Evolutionary conservation across 2,329 filamentous ascomycete species (phyloP), one percentile per base, ranked within the genome.

Genomic region (Aureobasidium sp.): DNA sequence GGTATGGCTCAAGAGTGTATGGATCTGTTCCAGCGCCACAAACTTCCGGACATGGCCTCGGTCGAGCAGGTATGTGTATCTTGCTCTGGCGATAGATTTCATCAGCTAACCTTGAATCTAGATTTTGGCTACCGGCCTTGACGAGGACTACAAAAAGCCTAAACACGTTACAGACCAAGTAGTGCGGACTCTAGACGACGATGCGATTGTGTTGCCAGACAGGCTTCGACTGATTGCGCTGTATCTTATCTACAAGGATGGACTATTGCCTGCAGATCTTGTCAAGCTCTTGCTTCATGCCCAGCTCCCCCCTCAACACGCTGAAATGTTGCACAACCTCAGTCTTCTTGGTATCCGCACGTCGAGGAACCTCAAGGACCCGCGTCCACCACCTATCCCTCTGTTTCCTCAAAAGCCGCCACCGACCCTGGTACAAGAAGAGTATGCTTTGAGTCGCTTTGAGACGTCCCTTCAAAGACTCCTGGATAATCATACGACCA

Each of bases 1-100:
- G 93, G 87, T 67, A 97, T 99, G 93, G 94, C 94, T 1, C 89
- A 97, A 72, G 91, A 96, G 72, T 96, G 91, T 73, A 97, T 97
- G 92, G 91, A 91, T 68, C 84, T 89, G 41, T 99, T 99, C 69
- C 87, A 96, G 72, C 79, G 85, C 58, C 84, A 87, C 72, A 96
- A 96, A 71, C 81, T 99, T 7, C 83, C 89, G 7, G 94, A 99
- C 70, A 81, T 97, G 63, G 91, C 91, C 14, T 88, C 89, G 0
- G 83, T 92, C 6, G 94, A 99, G 75, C 94, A 97, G 76, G 81
- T 83, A 69, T 62, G 68, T 59, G 12, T 20, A 14, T 48, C 11
- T 27, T 14, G 20, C 25, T 25, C 47, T 34, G 20, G 29, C 17
- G 49, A 8, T 27, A 45, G 45, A 25, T 22, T 51, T 45, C 9